Evolutionary conservation across 2,329 filamentous ascomycete species (phyloP), one percentile per base, ranked within the genome.

Genomic region (Tetracladium maxilliforme): DNA sequence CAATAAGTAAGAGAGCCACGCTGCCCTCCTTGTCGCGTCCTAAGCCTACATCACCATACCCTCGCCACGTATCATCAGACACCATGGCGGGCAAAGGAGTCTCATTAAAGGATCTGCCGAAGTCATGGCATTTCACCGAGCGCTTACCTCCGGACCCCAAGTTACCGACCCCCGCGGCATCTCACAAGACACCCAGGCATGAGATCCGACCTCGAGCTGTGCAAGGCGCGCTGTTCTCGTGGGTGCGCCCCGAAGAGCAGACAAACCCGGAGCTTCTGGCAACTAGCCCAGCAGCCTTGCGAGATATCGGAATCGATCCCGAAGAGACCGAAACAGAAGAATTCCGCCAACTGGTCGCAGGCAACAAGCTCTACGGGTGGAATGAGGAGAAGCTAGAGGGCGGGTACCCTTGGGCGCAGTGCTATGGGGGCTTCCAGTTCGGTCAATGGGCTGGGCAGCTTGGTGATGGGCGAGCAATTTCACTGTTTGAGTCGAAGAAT

Each of bases 381-480:
- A 67, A 83, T 34, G 67, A 77, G 30, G 64, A 71, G 30, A 62
- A 59, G 35, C 46, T 55, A 14, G 56, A 70, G 30, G 77, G 79
- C 12, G 72, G 90, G 21, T 98, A 98, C 47, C 87, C 90, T 0
- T 98, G 90, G 90, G 86, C 90, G 16, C 90, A 98, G 53, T 95
- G 90, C 54, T 98, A 98, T 48, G 90, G 90, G 29, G 87, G 87
- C 29, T 71, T 66, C 42, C 64, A 73, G 43, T 72, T 75, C 45
- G 90, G 90, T 6, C 72, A 79, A 36, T 98, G 87, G 87, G 90
- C 90, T 4, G 86, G 90, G 6, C 90, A 98, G 49, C 69, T 98
- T 2, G 90, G 90, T 21, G 90, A 98, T 45, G 90, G 90, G 19
- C 69, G 90, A 28, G 90, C 86, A 16, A 95, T 98, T 38, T 92